phyloP scores from a whole-genome alignment of 768 basidiomycete species.

The Paxillus involutus region DNA sequence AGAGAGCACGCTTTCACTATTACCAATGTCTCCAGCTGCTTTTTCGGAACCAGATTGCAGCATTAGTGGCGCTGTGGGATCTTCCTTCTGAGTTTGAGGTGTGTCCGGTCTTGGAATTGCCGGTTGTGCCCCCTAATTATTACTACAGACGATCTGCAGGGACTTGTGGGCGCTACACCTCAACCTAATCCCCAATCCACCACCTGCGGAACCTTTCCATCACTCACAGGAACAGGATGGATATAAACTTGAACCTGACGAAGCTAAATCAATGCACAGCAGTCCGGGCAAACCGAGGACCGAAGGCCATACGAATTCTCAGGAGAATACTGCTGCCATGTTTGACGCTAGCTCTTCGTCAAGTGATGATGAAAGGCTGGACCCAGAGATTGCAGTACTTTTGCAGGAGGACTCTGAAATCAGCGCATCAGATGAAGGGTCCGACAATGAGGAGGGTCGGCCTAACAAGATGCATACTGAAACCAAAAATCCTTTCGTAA shows the following conservation, averaged over 20 bases:
- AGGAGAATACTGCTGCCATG: slow-evolving; percentile 9
- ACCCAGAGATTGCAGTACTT: slow-evolving; percentile 39
- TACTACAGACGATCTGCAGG: slow-evolving; percentile 61
- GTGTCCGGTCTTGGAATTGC: slow-evolving; percentile 11
- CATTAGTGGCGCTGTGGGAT: slow-evolving; percentile 62
- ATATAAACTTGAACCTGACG: slow-evolving; percentile 10
- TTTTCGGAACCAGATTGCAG: slow-evolving; percentile 70
- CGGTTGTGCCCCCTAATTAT: slow-evolving; percentile 5
- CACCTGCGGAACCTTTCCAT: slow-evolving; percentile 58
- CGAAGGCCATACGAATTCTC: slow-evolving; percentile 5
- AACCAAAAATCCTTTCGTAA: slow-evolving; percentile 18
- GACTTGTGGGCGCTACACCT: slow-evolving; percentile 83
- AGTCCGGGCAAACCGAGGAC: slow-evolving; percentile 21
- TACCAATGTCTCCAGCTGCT: slow-evolving; percentile 85
- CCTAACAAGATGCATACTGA: slow-evolving; percentile 1
- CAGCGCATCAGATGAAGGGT: slow-evolving; percentile 27
- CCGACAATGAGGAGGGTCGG: slow-evolving; percentile 14
- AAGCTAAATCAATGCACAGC: neutral
- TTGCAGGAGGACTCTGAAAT: slow-evolving; percentile 39
- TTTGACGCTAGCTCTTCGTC: slow-evolving; percentile 8
- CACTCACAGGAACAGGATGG: slow-evolving; percentile 41
- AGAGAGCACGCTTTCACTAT: slow-evolving; percentile 73
- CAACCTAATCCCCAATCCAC: slow-evolving; percentile 56
- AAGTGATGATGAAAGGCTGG: slow-evolving; percentile 24
- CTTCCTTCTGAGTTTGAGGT: slow-evolving; percentile 84